Evolutionary conservation across 306 rosid genomes (phyloP).

Genomic region (Luffa aegyptiaca): DNA sequence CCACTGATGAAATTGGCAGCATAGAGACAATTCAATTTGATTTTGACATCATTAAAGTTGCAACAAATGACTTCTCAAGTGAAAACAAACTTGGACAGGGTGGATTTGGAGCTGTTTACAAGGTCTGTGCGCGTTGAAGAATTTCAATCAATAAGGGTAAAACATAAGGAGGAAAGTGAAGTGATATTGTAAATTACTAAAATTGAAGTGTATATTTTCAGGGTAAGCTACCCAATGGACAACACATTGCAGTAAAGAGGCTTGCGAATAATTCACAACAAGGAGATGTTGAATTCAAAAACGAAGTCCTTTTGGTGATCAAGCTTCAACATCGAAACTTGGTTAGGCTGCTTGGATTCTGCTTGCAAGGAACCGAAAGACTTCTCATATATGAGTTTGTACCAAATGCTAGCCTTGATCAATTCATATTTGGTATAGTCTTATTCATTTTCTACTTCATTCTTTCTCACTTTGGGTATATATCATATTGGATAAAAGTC

Average conservation of each 20-base stretch:
- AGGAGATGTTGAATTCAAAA: background rate
- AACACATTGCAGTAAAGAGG: background rate
- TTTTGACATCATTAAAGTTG: background rate
- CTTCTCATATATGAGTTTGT: no score
- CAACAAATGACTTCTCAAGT: background rate
- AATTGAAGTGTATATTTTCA: background rate
- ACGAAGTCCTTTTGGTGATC: background rate
- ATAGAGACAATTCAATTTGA: background rate
- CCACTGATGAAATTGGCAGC: background rate
- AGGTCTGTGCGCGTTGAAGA: background rate
- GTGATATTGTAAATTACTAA: no score
- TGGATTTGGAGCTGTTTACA: background rate
- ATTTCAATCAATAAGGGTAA: no score
- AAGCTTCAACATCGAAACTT: no score
- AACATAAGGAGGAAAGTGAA: no score
- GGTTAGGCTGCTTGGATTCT: no score
- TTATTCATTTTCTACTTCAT: no score
- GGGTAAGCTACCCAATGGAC: background rate
- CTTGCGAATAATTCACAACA: background rate
- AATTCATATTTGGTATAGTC: no score
- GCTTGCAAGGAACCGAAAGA: no score
- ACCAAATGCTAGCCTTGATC: no score
- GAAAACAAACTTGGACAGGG: background rate
- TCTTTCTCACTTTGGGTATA: no score
- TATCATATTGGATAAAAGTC: no score